These are phyloP conservation scores for Spathaspora arborariae DNA, from an alignment of 805 yeast species.

Conservation along the genomic window DNA sequence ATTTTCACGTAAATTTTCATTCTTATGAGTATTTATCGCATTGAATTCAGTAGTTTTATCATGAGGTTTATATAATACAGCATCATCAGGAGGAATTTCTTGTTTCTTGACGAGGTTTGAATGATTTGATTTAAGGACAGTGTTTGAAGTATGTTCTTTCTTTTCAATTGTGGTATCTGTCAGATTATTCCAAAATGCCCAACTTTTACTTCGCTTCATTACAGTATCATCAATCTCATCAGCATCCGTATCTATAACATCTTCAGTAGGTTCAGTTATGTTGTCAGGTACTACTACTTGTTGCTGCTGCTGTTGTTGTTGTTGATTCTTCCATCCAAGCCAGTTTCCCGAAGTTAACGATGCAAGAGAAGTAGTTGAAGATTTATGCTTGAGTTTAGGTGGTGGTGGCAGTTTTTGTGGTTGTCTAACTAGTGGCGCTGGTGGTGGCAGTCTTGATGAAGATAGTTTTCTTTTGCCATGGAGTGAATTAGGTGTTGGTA, in stretches of 20 bases:
- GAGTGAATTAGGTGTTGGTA: background rate
- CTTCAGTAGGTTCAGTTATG: too few relatives aligned
- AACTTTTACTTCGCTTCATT: conserved; percentile 22
- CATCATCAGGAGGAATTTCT: conserved; percentile 27
- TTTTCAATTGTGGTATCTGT: conserved; percentile 4
- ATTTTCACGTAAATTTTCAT: conserved; percentile 39
- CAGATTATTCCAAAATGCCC: conserved; percentile 34
- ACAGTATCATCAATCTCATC: conserved; percentile 34
- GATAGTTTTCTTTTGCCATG: background rate
- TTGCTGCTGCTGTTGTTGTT: background rate
- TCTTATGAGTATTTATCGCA: conserved; percentile 41
- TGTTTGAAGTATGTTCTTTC: conserved; percentile 24
- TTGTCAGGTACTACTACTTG: too few relatives aligned
- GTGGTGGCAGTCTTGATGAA: background rate
- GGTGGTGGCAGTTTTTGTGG: background rate
- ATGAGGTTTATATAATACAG: conserved; percentile 43
- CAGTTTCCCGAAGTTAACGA: conserved; percentile 24
- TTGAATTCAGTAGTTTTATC: conserved; percentile 35
- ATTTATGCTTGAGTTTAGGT: conserved; percentile 10
- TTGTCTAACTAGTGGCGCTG: background rate
- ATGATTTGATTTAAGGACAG: conserved; percentile 30
- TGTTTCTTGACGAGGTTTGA: conserved; percentile 17
- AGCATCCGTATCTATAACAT: conserved; percentile 20
- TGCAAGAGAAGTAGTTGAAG: conserved; percentile 22
- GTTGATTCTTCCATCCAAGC: conserved; percentile 21